These are phyloP conservation scores for Scutellaria baicalensis DNA, from an alignment of 257 asterid species.

Conservation along the genomic window DNA sequence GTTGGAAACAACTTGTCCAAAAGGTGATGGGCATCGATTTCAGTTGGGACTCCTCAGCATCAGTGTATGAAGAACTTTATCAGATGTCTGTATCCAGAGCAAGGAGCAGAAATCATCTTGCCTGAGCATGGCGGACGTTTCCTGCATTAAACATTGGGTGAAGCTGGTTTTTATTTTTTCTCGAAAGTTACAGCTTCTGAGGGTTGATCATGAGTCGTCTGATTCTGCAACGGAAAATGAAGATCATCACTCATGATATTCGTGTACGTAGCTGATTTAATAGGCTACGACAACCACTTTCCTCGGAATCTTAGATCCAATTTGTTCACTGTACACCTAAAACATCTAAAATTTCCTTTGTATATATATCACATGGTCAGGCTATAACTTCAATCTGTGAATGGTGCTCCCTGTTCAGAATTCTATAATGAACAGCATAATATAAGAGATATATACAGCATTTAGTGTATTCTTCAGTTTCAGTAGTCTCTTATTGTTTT, in stretches of 20 bases:
- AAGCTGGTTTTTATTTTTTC: background rate
- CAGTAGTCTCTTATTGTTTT: background rate
- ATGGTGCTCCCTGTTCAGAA: conserved; percentile 2
- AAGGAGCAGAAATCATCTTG: conserved; percentile 29
- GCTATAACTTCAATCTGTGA: conserved; percentile 4
- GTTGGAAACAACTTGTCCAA: conserved; percentile 66
- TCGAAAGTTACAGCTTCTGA: background rate
- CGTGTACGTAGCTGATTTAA: background rate
- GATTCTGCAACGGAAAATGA: conserved; percentile 9
- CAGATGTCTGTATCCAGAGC: conserved; percentile 62
- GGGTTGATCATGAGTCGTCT: background rate
- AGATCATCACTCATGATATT: background rate
- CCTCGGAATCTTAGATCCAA: background rate
- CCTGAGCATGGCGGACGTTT: conserved; percentile 9
- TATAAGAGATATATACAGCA: background rate
- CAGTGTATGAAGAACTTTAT: conserved; percentile 79
- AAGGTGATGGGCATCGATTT: conserved; percentile 87
- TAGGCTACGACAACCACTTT: background rate
- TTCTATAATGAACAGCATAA: background rate
- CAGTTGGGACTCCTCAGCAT: conserved; percentile 89
- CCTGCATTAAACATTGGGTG: background rate
- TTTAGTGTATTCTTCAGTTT: background rate
- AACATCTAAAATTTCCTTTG: conserved; percentile 9
- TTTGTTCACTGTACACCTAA: conserved; percentile 8
- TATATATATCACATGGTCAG: background rate